Percentiles rank a stretch among this genome's conserved stretches.
phyloP scores from a whole-genome alignment of 257 asterid genomes.

The Gynochthodes officinalis region DNA sequence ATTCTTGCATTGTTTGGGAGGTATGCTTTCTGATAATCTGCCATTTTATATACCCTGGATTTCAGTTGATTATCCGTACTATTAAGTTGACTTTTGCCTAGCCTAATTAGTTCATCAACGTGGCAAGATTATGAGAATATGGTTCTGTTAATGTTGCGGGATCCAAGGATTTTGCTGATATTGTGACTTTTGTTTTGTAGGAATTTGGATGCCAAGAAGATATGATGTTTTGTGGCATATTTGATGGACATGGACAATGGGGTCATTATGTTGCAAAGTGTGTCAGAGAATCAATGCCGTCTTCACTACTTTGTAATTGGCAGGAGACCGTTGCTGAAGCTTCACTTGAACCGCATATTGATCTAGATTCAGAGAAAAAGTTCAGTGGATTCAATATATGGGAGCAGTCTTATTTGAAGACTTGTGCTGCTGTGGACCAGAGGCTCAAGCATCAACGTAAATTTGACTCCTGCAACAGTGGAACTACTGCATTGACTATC shows the following conservation, averaged over 20 bases:
- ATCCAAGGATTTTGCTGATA: not conserved
- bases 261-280: constrained; percentile 88
- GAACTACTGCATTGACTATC: constrained; percentile 81
- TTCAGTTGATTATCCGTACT: not conserved
- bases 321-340: constrained; percentile 70
- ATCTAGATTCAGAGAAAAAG: constrained; percentile 50
- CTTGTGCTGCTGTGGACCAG: constrained; percentile 88
- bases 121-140: not conserved
- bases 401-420: constrained; percentile 76
- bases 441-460: constrained; percentile 67
- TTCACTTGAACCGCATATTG: constrained; percentile 47
- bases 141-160: not conserved
- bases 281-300: constrained; percentile 73
- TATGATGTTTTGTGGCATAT: constrained; percentile 90
- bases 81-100: not conserved
- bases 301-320: constrained; percentile 73
- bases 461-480: constrained; percentile 76
- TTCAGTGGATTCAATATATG: constrained; percentile 57
- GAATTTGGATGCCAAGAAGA: constrained; percentile 96
- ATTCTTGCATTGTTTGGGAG: constrained; percentile 93
- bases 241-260: constrained; percentile 98
- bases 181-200: constrained; percentile 24
- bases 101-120: not conserved
- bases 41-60: not conserved
- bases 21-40: constrained; percentile 27